Percentiles rank a stretch among this genome's conserved stretches.
Conservation (phyloP, 2,329 filamentous ascomycete genomes). For the Fusarium nurragi region DNA sequence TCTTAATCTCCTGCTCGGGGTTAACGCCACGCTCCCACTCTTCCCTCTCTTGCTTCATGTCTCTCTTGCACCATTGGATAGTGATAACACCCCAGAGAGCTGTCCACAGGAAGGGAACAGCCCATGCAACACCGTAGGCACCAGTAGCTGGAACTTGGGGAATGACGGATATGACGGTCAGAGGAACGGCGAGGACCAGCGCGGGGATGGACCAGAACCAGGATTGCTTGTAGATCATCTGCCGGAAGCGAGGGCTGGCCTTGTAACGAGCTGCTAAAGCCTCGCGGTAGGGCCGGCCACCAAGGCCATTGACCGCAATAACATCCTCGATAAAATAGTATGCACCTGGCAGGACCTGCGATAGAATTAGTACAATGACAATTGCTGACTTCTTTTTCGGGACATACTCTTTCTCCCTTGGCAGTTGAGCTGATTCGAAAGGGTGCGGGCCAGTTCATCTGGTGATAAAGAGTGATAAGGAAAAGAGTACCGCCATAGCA, state of each 20-base stretch:
- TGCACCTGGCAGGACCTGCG: constrained; percentile 65
- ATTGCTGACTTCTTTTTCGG: rapidly evolving
- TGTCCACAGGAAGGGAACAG: constrained; percentile 53
- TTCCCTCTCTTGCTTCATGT: constrained; percentile 50
- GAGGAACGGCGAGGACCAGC: constrained; percentile 49
- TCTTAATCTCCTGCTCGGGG: constrained; percentile 34
- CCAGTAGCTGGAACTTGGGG: constrained; percentile 49
- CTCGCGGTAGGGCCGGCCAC: constrained; percentile 56
- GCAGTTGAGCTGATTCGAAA: constrained; percentile 71
- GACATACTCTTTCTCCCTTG: constrained; percentile 58
- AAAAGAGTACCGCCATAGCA: constrained; percentile 56
- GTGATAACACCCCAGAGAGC: constrained; percentile 49
- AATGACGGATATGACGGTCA: constrained; percentile 51
- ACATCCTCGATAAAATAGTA: constrained; percentile 75
- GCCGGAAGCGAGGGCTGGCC: constrained; percentile 53
- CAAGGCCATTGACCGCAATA: constrained; percentile 72
- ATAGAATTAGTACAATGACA: constrained; percentile 39
- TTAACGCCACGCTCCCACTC: constrained; percentile 50
- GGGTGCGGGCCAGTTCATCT: constrained; percentile 58
- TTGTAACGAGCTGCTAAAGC: constrained; percentile 54
- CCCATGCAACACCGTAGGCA: constrained; percentile 53
- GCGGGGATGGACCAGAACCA: constrained; percentile 55
- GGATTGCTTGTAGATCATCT: constrained; percentile 53
- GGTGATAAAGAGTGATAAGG: constrained; percentile 49
- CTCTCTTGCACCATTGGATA: constrained; percentile 50